These are phyloP conservation scores for Lactarius sp. DNA, from an alignment of 768 basidiomycete genomes.

Conservation along the genomic window DNA sequence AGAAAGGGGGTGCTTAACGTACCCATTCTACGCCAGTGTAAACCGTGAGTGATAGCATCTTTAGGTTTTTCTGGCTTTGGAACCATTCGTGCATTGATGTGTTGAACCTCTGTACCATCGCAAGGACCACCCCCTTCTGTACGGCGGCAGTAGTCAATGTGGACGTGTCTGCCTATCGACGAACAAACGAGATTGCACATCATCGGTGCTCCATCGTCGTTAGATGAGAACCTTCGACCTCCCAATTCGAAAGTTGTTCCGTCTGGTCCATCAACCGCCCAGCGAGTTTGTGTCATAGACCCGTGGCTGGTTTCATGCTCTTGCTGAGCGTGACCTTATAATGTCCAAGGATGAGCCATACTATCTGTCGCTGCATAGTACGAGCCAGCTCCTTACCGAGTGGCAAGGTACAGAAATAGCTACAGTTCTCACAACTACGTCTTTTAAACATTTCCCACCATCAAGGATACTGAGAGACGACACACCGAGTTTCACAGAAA, in stretches of 20 bases:
- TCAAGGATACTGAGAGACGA: background rate
- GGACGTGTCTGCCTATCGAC: slow-evolving; percentile 53
- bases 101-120: slow-evolving; percentile 41
- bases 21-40: slow-evolving; percentile 59
- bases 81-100: slow-evolving; percentile 38
- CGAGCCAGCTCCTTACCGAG: slow-evolving; percentile 36
- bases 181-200: slow-evolving; percentile 55
- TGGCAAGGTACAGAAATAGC: slow-evolving; percentile 55
- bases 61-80: slow-evolving; percentile 47
- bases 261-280: slow-evolving; percentile 53
- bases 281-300: slow-evolving; percentile 54
- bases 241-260: slow-evolving; percentile 48
- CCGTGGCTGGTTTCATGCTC: slow-evolving; percentile 62
- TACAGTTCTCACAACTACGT: slow-evolving; percentile 49
- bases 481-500: slow-evolving; percentile 48
- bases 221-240: slow-evolving; percentile 49
- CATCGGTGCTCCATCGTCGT: slow-evolving; percentile 58
- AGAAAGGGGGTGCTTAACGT: slow-evolving; percentile 21
- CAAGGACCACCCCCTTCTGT: slow-evolving; percentile 37
- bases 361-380: background rate
- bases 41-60: slow-evolving; percentile 49
- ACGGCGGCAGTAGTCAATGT: slow-evolving; percentile 54
- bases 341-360: background rate
- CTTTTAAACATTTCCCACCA: background rate
- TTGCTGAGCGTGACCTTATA: slow-evolving; percentile 50